phyloP scores from a whole-genome alignment of 2,329 filamentous ascomycete species.

The Fusarium sp. region DNA sequence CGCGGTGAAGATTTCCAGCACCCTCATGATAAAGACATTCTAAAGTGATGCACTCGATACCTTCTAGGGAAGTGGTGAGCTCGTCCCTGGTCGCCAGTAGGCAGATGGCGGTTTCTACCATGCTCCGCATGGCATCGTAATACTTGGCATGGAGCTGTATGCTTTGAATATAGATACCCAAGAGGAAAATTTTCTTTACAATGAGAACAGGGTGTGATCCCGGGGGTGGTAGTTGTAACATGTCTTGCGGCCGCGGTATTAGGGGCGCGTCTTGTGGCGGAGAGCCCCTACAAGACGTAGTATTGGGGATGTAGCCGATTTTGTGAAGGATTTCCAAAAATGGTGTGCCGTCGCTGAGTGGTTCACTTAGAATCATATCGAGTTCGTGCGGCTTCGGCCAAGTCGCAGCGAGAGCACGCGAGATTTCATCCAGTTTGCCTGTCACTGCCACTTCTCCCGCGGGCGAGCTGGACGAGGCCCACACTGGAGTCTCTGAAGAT shows the following conservation, averaged over 20 bases:
- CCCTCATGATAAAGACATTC: constrained; percentile 54
- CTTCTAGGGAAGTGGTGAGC: constrained; percentile 52
- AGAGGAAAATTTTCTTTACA: constrained; percentile 27
- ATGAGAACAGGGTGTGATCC: constrained; percentile 41
- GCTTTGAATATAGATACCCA: constrained; percentile 29
- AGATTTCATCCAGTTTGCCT: background rate
- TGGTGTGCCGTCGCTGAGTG: background rate
- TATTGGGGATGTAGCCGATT: background rate
- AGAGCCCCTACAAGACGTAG: background rate
- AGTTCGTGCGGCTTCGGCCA: background rate
- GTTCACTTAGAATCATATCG: background rate
- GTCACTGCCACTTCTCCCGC: background rate
- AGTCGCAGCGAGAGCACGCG: background rate
- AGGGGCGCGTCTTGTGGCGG: background rate
- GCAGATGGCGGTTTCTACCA: constrained; percentile 45
- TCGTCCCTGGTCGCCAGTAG: constrained; percentile 53
- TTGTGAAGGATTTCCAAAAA: background rate
- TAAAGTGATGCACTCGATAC: constrained; percentile 56
- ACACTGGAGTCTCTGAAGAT: background rate
- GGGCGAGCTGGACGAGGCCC: background rate
- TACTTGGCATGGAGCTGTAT: background rate
- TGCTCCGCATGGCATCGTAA: constrained; percentile 43
- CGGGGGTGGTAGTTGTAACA: background rate
- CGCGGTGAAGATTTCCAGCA: constrained; percentile 35
- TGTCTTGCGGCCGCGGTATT: background rate